Conservation (phyloP, 1,284 basidiomycete species). For the Cutaneotrichosporon mucoides region DNA sequence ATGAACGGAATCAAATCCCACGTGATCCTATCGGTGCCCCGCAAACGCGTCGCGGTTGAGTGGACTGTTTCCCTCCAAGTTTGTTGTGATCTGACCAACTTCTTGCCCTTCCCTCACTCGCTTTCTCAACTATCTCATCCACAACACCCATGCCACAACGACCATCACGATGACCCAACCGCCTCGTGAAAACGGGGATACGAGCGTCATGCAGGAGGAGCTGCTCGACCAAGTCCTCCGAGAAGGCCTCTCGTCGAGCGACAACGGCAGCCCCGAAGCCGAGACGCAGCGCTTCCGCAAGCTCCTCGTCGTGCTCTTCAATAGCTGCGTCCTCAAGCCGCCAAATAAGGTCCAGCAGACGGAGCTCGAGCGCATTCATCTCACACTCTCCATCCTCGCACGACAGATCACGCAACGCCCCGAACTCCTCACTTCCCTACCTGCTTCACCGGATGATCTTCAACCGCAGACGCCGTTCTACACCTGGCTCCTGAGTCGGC, state of each 20-base stretch:
- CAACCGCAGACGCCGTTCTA: conserved; percentile 27
- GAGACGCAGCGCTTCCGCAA: conserved; percentile 23
- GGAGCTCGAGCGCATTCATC: conserved; percentile 22
- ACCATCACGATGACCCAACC: conserved; percentile 5
- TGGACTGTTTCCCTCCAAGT: conserved; percentile 1
- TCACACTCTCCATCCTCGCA: conserved; percentile 34
- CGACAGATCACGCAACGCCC: conserved; percentile 25
- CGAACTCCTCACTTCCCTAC: conserved; percentile 20
- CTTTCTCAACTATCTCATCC: background rate
- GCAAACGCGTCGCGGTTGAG: conserved; percentile 7
- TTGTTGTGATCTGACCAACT: background rate
- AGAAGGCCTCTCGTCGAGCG: conserved; percentile 30
- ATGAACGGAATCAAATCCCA: background rate
- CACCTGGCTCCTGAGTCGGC: conserved; percentile 39
- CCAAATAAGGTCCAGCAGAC: conserved; percentile 7
- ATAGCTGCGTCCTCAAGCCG: conserved; percentile 34
- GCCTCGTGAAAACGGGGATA: background rate
- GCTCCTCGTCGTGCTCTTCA: conserved; percentile 37
- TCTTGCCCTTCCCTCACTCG: background rate
- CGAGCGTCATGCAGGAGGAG: conserved; percentile 12
- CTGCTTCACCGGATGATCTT: no score
- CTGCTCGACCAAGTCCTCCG: conserved; percentile 37
- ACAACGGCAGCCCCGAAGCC: conserved; percentile 16
- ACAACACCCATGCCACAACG: background rate
- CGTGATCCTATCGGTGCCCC: background rate